Evolutionary conservation across 495 filamentous ascomycete species (phyloP).

Genomic region (Gamarada debralockiae): DNA sequence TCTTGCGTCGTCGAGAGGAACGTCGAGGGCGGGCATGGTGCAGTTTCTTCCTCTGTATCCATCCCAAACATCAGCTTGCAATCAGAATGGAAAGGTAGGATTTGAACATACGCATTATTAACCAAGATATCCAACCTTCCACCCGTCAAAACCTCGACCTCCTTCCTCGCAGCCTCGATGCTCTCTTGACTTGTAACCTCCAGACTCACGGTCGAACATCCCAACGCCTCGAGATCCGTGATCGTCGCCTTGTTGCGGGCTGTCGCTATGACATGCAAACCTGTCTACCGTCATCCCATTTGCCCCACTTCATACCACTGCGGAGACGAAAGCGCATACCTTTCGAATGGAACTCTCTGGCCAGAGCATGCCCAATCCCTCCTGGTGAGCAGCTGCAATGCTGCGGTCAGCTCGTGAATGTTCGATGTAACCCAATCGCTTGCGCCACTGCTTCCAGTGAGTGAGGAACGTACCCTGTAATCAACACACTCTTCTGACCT

Average conservation of each 20-base stretch:
- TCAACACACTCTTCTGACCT: slow-evolving; percentile 41
- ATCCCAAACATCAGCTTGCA: neutral
- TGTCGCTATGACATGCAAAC: slow-evolving; percentile 42
- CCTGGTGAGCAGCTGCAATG: slow-evolving; percentile 44
- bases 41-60: slow-evolving; percentile 4
- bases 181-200: slow-evolving; percentile 48
- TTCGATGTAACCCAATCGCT: neutral
- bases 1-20: slow-evolving; percentile 25
- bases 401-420: neutral
- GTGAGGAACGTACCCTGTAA: slow-evolving; percentile 40
- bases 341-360: slow-evolving; percentile 44
- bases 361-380: slow-evolving; percentile 48
- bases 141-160: slow-evolving; percentile 46
- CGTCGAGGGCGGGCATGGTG: slow-evolving; percentile 39
- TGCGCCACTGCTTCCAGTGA: too few species aligned
- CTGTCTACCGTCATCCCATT: slow-evolving; percentile 22
- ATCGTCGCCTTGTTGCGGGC: slow-evolving; percentile 44
- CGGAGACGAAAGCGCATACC: slow-evolving; percentile 25
- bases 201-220: slow-evolving; percentile 43
- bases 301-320: neutral
- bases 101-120: slow-evolving; percentile 56
- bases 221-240: slow-evolving; percentile 36
- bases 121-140: slow-evolving; percentile 60
- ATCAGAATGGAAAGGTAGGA: neutral
- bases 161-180: slow-evolving; percentile 42